Evolutionary conservation across 164 flowering plant genomes (phyloP), one percentile per base, ranked within the genome.

Genomic region (Pachysandra terminalis): DNA sequence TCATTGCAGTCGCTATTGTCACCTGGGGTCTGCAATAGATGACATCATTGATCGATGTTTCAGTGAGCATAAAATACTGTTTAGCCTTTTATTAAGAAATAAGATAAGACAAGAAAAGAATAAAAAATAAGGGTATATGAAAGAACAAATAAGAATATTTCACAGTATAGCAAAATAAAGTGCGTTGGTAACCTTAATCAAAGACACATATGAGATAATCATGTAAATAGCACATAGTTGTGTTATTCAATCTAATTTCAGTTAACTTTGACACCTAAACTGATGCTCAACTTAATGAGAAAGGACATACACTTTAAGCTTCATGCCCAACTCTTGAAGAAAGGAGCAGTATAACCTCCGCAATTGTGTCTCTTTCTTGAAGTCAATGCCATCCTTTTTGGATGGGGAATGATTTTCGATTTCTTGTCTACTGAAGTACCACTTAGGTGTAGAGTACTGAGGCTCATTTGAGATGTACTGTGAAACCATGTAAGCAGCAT

Each of bases 351-450:
- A 90, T 57, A 71, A 75, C 57, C 80, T 78, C 67, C 86, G 78
- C 64, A 86, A 60, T 9, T 79, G 74, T 5, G 78, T 56, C 73
- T 90, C 96, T 26, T 69, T 65, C 63, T 70, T 69, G 3, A 61
- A 57, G 66, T 68, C 79, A 70, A 90, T 85, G 13, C 87, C 88
- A 75, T 90, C 96, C 74, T 71, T 85, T 72, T 87, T 83, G 32
- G 96, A 90, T 35, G 90, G 96, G 23, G 93, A 86, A 65, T 64
- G 59, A 12, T 83, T 69, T 56, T 85, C 92, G 63, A 90, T 77
- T 71, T 86, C 89, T 55, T 79, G 53, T 72, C 68, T 75, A 55
- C 69, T 73, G 61, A 84, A 80, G 73, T 84, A 86, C 90, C 90
- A 89, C 56, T 63, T 76, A 8, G 78, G 77, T 27, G 68, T 67